Evolutionary conservation across 208 protist genomes (phyloP).

Genomic region (Leishmania amazonensis): DNA sequence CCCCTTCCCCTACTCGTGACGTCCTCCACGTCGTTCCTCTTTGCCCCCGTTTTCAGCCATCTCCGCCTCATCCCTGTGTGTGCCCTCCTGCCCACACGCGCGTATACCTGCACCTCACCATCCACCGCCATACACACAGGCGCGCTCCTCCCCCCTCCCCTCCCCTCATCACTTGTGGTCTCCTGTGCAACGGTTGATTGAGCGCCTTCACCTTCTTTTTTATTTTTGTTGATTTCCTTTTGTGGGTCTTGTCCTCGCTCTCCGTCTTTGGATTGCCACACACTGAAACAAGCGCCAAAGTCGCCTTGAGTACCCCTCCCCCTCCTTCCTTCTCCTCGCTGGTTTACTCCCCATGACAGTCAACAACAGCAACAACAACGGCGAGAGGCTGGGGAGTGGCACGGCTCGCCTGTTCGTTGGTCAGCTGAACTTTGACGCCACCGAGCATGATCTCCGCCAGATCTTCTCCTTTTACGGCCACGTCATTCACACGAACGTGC

Average conservation of each 20-base stretch:
- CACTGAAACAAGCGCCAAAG: background rate
- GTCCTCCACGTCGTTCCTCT: background rate
- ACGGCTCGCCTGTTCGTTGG: slow-evolving; percentile 71
- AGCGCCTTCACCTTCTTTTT: background rate
- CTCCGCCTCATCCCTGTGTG: background rate
- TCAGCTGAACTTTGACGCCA: slow-evolving; percentile 76
- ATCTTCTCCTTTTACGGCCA: slow-evolving; percentile 81
- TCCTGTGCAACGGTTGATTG: background rate
- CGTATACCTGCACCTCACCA: background rate
- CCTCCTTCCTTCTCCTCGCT: background rate
- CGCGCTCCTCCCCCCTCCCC: background rate
- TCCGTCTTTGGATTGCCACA: background rate
- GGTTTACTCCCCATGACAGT: background rate
- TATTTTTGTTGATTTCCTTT: background rate
- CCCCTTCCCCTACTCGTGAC: background rate
- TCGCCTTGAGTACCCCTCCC: background rate
- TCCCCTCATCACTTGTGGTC: background rate
- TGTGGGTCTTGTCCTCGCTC: background rate
- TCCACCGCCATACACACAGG: background rate
- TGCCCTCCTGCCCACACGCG: background rate
- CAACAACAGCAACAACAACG: slow-evolving; percentile 18
- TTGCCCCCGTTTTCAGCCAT: background rate
- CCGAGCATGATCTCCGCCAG: slow-evolving; percentile 59
- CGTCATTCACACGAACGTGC: slow-evolving; percentile 72
- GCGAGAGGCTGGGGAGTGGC: slow-evolving; percentile 9